Base-by-base conservation (phyloP, 495 filamentous ascomycete species). In the Filosporella fistucella region DNA sequence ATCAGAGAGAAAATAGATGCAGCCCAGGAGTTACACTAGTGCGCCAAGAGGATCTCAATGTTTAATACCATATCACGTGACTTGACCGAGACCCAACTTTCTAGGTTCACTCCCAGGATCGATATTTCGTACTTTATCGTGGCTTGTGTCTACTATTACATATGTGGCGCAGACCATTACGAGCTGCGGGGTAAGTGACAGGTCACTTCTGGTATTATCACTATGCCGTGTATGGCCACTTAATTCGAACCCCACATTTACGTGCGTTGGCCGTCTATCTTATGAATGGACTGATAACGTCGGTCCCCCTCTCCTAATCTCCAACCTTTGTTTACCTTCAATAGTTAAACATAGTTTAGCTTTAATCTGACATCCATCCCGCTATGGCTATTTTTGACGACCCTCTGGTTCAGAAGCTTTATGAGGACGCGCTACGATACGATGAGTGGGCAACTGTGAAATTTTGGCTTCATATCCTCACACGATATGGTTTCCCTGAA, bases 381-480 rank as follows among this genome's bases (percentile, higher is more conserved):
- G n/a, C 28, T 30, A 30, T 30, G 28, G 28, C 28, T 30, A 30
- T 30, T 30, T 30, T n/a, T 8, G 28, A 30, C 28, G n/a, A 30
- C 28, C 28, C 28, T 30, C 28, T 30, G 8, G 28, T 30, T 30
- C 28, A n/a, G 28, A 37, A 37, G 34, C 34, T 37, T 12, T 17
- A 16, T 18, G 34, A 37, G 9, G 34, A 37, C 34, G 8, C 34
- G 34, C 9, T 37, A 37, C 34, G 34, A 37, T 16, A 37, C 34
- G 34, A 37, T 37, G 34, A 37, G 16, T 37, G 34, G 34, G 34
- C 34, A 37, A 37, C 34, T 16, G 17, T 10, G 17, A 37, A 37
- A 37, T 37, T 10, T 16, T 37, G 34, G 34, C 34, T 37, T 37
- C 17, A 37, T 37, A 8, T 37, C 17, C 16, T 37, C 34, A 8